Percentiles rank a stretch among this genome's conserved stretches.
Conservation (phyloP, 1,284 basidiomycete genomes). For the Xanthoconium separans region DNA sequence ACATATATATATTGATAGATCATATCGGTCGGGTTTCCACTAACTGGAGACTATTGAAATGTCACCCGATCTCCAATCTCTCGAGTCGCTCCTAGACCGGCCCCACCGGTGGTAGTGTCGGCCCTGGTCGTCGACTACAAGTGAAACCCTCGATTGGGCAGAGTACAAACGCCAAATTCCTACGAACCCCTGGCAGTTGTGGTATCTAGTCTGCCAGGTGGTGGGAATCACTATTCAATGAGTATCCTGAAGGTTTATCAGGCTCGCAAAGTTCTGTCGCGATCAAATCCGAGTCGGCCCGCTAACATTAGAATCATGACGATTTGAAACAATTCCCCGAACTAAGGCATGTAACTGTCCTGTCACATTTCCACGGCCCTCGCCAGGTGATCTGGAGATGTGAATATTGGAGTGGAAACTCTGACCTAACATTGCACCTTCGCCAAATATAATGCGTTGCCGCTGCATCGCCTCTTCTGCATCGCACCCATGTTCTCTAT, state of each 20-base stretch:
- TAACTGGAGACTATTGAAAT: too few relatives aligned
- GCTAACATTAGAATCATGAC: neutral
- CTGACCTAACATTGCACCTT: neutral
- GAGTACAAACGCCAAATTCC: too few relatives aligned
- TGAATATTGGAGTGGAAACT: neutral
- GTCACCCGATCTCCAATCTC: too few relatives aligned
- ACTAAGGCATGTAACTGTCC: neutral
- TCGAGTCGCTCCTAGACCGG: too few relatives aligned
- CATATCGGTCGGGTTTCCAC: too few relatives aligned
- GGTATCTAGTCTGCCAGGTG: too few relatives aligned
- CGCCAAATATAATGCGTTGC: constrained; percentile 7
- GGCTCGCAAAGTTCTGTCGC: constrained; percentile 2
- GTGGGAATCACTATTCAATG: too few relatives aligned
- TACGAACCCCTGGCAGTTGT: too few relatives aligned
- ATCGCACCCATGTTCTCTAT: constrained; percentile 21
- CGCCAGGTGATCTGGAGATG: neutral
- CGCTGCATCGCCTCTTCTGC: neutral
- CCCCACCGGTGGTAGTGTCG: too few relatives aligned
- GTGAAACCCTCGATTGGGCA: too few relatives aligned
- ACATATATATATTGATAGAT: too few relatives aligned
- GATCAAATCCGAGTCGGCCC: neutral
- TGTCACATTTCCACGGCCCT: constrained; percentile 8
- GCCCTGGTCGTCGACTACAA: too few relatives aligned
- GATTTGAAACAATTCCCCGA: neutral
- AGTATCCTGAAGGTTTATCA: neutral